Evolutionary conservation across 139 green algal genomes (phyloP), one percentile per base, ranked within the genome.

Genomic region (Chlamydomonas asymmetrica): DNA sequence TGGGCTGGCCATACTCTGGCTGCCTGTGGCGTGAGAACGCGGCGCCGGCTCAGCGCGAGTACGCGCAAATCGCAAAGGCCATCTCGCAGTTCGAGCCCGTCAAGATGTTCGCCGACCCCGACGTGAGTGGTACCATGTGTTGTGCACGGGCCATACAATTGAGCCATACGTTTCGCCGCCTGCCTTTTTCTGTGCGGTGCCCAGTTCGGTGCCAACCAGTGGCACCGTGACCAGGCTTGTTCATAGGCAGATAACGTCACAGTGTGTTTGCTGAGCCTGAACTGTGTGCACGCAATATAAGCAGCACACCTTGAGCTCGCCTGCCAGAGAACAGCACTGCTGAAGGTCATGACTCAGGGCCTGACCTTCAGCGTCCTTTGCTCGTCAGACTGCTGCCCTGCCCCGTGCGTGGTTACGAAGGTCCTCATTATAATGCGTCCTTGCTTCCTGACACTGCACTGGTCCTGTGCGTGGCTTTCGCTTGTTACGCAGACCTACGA

Each of bases 1-100:
- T 92, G 84, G 86, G 84, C 22, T 92, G 85, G 81, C 88, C 88
- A n/a, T 78, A 90, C 71, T 54, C 73, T 66, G 57, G 63, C 49
- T 86, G 85, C 80, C 81, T 92, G 60, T 93, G 88, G 88, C 67
- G 85, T 3, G 85, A 88, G 57, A 57, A 63, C 23, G 82, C 80
- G 10, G 60, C 73, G 73, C 86, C 86, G 16, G 88, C 85, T 3
- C 83, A 92, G 84, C 40, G 84, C 69, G 80, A 90, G 72, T 86
- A 89, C 45, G 84, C 84, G 27, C 78, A 69, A 22, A 63, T 92
- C 3, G 84, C 84, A 18, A 54, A 37, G 45, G 66, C 87, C 38
- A 91, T 93, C 63, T 85, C 78, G 32, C 76, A 88, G 75, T 87
- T 88, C 57, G 85, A 92, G 78, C 83, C 76, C 31, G 72, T 91